Evolutionary conservation across 306 rosid species (phyloP), one percentile per base, ranked within the genome.

Genomic region (Corylus avellana): DNA sequence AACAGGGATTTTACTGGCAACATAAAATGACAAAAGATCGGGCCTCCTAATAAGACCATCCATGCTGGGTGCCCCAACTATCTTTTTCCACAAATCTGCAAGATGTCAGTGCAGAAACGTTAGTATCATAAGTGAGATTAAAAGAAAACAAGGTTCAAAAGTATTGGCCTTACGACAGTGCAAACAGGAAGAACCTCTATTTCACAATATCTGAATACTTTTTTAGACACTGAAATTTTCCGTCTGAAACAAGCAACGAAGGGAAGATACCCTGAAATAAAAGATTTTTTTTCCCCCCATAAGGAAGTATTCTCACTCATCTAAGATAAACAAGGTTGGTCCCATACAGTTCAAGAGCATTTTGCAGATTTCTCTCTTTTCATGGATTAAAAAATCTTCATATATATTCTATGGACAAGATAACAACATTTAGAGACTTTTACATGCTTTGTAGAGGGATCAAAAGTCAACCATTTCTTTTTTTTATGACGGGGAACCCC

Each of bases 1-100:
- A 55, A 96, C 96, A 8, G 98, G 98, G 87, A 96, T 84, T 91
- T 96, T 96, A 85, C 98, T 91, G 64, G 98, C 99, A 5, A 96
- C 93, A 63, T 85, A 84, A 87, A 93, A 96, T 47, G 98, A 91
- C 82, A 96, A 88, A 75, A 86, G 81, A 79, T 77, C 97, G 53
- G 99, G 99, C 85, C 86, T 96, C 88, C 92, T 83, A 78, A 93
- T 69, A 70, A 93, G 88, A 80, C 81, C 83, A 83, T 96, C 98
- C 97, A 91, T 86, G 84, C 83, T 90, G 44, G 97, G 96, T 56
- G 81, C 74, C 73, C 96, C 98, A 54, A 96, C 84, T 70, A 96
- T 86, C 76, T 84, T 90, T 84, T 89, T 93, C 99, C 99, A 96
- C 98, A 91, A 84, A 82, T 92, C 99, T 96, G 87, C 83, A 87